phyloP scores from a whole-genome alignment of 2,329 filamentous ascomycete genomes.

The Fonsecaea pugnacius region DNA sequence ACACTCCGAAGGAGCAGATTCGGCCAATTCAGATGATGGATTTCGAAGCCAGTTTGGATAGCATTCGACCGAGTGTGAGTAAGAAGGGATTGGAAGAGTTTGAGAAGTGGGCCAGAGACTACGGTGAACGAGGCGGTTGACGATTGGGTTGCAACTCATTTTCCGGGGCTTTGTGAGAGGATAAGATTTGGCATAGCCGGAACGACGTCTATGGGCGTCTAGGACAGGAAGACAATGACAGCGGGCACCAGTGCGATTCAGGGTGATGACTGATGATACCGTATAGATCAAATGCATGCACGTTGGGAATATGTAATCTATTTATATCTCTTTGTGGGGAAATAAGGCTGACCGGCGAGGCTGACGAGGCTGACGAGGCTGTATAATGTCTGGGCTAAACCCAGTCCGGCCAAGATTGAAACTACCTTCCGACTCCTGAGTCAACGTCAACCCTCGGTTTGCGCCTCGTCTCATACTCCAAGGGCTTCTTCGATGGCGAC shows the following conservation, averaged over 20 bases:
- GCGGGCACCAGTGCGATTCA: neutral
- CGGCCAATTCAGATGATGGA: slow-evolving; percentile 80
- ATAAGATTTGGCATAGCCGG: slow-evolving; percentile 2
- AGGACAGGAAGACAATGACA: neutral
- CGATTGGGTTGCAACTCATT: neutral
- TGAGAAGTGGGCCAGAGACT: slow-evolving; percentile 91
- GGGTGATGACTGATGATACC: slow-evolving; percentile 5
- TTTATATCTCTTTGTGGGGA: neutral
- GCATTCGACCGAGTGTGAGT: slow-evolving; percentile 88
- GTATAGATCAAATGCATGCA: slow-evolving; percentile 5
- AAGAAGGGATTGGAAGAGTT: slow-evolving; percentile 82
- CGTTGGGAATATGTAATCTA: neutral
- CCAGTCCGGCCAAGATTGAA: neutral
- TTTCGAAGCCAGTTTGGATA: slow-evolving; percentile 80
- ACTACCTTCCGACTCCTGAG: neutral
- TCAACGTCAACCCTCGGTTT: neutral
- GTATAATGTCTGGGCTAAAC: neutral
- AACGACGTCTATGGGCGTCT: neutral
- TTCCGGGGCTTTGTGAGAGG: neutral
- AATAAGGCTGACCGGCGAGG: neutral
- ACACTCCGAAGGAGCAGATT: slow-evolving; percentile 94
- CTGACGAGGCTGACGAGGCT: neutral
- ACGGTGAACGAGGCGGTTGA: slow-evolving; percentile 85
- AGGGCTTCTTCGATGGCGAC: neutral
- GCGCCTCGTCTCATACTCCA: neutral